Percentiles rank a stretch among this genome's conserved stretches.
Conservation (phyloP, 2,329 filamentous ascomycete genomes). For the Sodiomyces alkalinus region DNA sequence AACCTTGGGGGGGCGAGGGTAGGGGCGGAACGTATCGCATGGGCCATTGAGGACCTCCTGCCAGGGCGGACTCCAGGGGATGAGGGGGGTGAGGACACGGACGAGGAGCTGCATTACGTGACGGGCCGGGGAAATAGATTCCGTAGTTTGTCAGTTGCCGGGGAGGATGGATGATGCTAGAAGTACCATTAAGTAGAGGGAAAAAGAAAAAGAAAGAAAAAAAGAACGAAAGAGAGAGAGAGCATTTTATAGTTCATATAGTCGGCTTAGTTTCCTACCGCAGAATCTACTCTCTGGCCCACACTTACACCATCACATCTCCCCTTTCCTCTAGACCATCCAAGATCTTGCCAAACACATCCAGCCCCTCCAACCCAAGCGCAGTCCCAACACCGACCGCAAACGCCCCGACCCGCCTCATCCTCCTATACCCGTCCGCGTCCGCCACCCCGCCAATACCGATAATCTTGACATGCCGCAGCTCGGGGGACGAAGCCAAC, state of each 20-base stretch:
- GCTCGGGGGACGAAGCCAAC: constrained; percentile 31
- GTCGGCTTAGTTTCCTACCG: too few species aligned
- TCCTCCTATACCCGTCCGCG: constrained; percentile 43
- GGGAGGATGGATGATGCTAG: constrained; percentile 4
- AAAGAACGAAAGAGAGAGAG: too few species aligned
- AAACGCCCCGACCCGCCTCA: constrained; percentile 49
- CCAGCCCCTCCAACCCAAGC: constrained; percentile 45
- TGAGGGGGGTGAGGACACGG: background rate
- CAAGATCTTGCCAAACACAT: constrained; percentile 45
- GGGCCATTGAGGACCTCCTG: constrained; percentile 49
- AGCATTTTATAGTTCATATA: too few species aligned
- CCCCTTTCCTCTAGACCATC: constrained; percentile 4
- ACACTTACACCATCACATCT: background rate
- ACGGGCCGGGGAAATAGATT: constrained; percentile 8
- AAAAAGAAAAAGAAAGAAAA: background rate
- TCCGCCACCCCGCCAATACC: constrained; percentile 62
- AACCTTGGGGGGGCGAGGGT: constrained; percentile 61
- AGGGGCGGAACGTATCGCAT: constrained; percentile 59
- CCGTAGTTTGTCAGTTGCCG: constrained; percentile 2
- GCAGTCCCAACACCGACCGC: constrained; percentile 57
- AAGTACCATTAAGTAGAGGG: too few species aligned
- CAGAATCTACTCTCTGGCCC: too few species aligned
- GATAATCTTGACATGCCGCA: constrained; percentile 46
- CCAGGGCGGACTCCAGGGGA: constrained; percentile 4
- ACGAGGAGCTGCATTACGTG: constrained; percentile 6